Evolutionary conservation across 1,284 basidiomycete genomes (phyloP), one percentile per base, ranked within the genome.

Genomic region (Bjerkandera adusta): DNA sequence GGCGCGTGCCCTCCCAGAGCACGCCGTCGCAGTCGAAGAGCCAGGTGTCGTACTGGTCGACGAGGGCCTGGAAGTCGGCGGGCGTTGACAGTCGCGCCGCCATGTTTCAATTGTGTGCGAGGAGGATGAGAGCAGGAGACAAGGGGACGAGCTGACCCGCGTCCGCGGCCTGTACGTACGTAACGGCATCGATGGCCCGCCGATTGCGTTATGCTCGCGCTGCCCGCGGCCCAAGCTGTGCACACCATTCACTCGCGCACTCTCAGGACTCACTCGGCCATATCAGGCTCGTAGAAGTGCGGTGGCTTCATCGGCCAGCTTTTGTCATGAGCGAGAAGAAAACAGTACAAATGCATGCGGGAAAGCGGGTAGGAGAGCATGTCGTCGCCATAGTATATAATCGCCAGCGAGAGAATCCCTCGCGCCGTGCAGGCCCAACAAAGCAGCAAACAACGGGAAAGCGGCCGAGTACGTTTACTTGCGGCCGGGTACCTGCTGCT

Each of bases 11-110:
- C 47, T 85, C 81, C 89, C 96, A 91, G 47, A 97, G 77, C 38
- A 97, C 96, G 18, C 96, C 96, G 64, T 99, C 96, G 65, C 94
- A 99, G 68, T 99, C 97, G 57, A 97, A 92, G 61, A 97, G 77
- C 79, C 92, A 95, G 16, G 89, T 94, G 64, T 97, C 93, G 62
- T 89, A 92, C 55, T 77, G 78, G 65, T 90, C 83, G 45, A 95
- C 57, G 32, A 91, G 63, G 16, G 65, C 58, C 45, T 74, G 64
- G 59, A 88, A 89, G 52, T 85, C 76, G 21, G 69, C 66, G 7
- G 64, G 53, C 33, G 75, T 60, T 5, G 52, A 56, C 29, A 65
- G 51, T 15, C 59, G 56, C 16, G 55, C 38, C 8, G 62, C 59
- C 60, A 61, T 61, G 12, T 29, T n/a, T 46, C 20, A 32, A 32